Base-by-base conservation (phyloP, 2,329 filamentous ascomycete genomes). In the Pseudocercospora cruenta region DNA sequence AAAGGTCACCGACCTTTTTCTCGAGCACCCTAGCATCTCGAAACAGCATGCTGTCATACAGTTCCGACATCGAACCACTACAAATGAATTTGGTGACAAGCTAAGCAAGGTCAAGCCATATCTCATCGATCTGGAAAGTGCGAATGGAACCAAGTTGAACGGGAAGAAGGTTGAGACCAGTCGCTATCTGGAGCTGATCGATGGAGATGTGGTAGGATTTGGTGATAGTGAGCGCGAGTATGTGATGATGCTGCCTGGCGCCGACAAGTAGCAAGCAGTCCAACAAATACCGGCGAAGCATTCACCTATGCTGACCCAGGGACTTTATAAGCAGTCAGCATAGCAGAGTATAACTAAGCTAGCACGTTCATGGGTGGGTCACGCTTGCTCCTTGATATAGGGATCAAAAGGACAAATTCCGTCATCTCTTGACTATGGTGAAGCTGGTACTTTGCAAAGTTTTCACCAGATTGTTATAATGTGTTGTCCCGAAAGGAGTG, bases 31-130 rank as follows among this genome's bases (percentile, higher is more conserved):
- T 0, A 97, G 93, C 78, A 89, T 93, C 74, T 96, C 93, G 78
- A 96, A 96, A 79, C 95, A 99, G 80, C 95, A 99, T 78, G 94
- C 94, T 0, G 95, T 94, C 8, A 86, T 99, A 51, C 95, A 99
- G 77, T 99, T 99, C 75, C 88, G 95, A 43, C 90, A 93, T 76
- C 87, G 91, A 21, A 91, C 93, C 74, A 93, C 90, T 79, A 87
- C 87, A 68, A 93, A 96, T 72, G 93, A 97, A 79, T 96, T 87
- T 76, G 94, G 93, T 22, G 94, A 97, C 76, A 91, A 89, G 75
- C 84, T 90, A 65, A 92, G 91, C 22, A 90, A 78, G 66, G 83
- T 85, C 26, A 84, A 81, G 80, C 94, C 94, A 0, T 99, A 98
- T 80, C 78, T 98, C 8, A 92, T 99, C 70, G 95, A 99, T 79